Conservation (phyloP, 768 basidiomycete species). For the Sarcomyxa edulis region DNA sequence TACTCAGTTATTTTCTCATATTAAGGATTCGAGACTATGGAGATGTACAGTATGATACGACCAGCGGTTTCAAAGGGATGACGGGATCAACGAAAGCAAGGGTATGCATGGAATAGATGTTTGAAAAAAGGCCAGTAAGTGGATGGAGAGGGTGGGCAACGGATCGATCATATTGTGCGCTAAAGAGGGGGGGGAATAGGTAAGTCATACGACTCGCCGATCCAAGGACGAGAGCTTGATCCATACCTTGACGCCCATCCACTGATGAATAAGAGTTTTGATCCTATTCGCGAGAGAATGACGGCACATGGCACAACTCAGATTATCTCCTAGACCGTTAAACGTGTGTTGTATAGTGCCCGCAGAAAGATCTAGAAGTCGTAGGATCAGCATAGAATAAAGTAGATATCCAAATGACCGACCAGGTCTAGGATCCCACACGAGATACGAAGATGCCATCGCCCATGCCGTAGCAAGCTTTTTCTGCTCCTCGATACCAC, state of each 20-base stretch:
- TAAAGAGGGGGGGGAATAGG: too few species aligned
- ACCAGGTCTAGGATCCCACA: slow-evolving; percentile 83
- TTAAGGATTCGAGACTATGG: too few species aligned
- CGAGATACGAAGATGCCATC: slow-evolving; percentile 74
- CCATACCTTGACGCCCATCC: slow-evolving; percentile 76
- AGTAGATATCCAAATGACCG: slow-evolving; percentile 13
- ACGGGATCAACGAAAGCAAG: too few species aligned
- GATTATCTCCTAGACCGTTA: slow-evolving; percentile 60
- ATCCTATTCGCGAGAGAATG: slow-evolving; percentile 58
- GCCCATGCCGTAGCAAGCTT: slow-evolving; percentile 79
- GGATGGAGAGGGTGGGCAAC: too few species aligned
- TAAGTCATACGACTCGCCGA: too few species aligned
- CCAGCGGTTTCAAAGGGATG: too few species aligned
- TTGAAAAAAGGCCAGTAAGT: too few species aligned
- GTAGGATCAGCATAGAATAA: slow-evolving; percentile 9
- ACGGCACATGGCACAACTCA: slow-evolving; percentile 67
- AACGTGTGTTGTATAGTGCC: slow-evolving; percentile 69
- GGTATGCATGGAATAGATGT: too few species aligned
- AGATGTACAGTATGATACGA: too few species aligned
- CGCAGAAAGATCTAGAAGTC: slow-evolving; percentile 57
- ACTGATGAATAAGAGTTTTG: slow-evolving; percentile 63
- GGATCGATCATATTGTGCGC: too few species aligned
- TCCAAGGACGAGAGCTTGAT: too few species aligned
- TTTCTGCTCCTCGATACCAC: slow-evolving; percentile 75
- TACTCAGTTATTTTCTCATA: too few species aligned